Base-by-base conservation (phyloP, 73 alveolate genomes). In the Paramecium primaurelia region DNA sequence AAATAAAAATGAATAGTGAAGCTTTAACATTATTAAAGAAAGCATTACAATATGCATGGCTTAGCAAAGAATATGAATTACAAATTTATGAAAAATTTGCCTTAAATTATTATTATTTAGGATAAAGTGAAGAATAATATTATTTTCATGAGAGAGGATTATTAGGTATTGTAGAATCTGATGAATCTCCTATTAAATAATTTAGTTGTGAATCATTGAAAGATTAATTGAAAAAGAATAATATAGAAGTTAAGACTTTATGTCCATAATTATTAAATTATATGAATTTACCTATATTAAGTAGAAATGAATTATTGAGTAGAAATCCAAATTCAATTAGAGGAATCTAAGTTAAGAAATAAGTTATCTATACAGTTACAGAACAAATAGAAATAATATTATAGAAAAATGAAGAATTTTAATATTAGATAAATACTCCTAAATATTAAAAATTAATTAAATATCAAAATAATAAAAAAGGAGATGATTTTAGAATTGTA, bases 121-220 rank as follows among this genome's bases (percentile, higher is more conserved):
- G 91, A 4, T 45, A 80, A 80, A 28, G 47, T 42, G 71, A 80
- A 3, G 91, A 80, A 18, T 40, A 34, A n/a, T 25, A 6, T 18
- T 80, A 80, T 36, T 80, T 80, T 25, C 91, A 80, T 80, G 75
- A 80, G 32, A 42, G 91, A 80, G 91, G 91, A 11, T 44, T 49
- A 25, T 28, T 45, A 25, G 91, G 91, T 4, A 47, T 80, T 6
- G 10, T 45, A 1, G 91, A 80, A 80, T 25, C 47, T 18, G 91
- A 80, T 2, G 91, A 80, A 20, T 45, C 77, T 4, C 73, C 71
- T 3, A 42, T 80, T 20, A 80, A 80, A 47, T 45, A 44, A 26
- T 80, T 80, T 45, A 49, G 91, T 22, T 11, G 28, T 42, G 91
- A 80, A 12, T 32, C 47, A 18, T 25, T 80, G 26, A 45, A 18